Evolutionary conservation across 2,329 filamentous ascomycete genomes (phyloP), one percentile per base, ranked within the genome.

Genomic region (Thielaviopsis populi): DNA sequence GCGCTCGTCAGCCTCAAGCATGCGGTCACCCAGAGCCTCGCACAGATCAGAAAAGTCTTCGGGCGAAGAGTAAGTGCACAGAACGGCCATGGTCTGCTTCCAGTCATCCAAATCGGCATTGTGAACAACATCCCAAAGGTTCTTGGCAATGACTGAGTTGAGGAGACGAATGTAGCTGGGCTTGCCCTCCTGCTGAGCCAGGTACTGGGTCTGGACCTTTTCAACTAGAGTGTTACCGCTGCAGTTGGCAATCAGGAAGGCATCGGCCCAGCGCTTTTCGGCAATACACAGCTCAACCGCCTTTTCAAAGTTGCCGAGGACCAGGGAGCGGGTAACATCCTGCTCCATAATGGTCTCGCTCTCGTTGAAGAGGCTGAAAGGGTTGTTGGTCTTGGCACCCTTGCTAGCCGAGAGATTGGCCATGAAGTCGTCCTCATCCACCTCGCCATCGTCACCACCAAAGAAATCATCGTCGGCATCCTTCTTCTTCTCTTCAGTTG

Each of bases 191-290:
- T 91, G 90, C 70, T 87, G 87, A 65, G 89, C 87, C 68, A 99
- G 84, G 72, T 99, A 99, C 13, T 91, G 85, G 66, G 88, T 82
- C 74, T 97, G 94, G 4, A 92, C 92, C 77, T 95, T 96, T 70
- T 96, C 90, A 53, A 97, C 87, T 66, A 95, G 87, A 68, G 91
- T 88, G 72, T 95, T 90, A 59, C 92, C 94, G 65, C 94, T 91
- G 70, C 91, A 97, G 70, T 97, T 96, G 58, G 95, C 94, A 72
- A 99, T 92, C 78, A 99, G 90, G 75, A 99, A 96, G 46, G 94
- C 94, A 75, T 99, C 94, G 0, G 94, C 94, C 72, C 97, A 85
- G 62, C 91, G 85, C 68, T 95, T 85, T 73, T 96, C 90, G 70
- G 89, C 85, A 17, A 99, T 77, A 69, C 91, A 96, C 61, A 96